Conservation (phyloP, 108 stramenopile species). For the Fragilaria radians region DNA sequence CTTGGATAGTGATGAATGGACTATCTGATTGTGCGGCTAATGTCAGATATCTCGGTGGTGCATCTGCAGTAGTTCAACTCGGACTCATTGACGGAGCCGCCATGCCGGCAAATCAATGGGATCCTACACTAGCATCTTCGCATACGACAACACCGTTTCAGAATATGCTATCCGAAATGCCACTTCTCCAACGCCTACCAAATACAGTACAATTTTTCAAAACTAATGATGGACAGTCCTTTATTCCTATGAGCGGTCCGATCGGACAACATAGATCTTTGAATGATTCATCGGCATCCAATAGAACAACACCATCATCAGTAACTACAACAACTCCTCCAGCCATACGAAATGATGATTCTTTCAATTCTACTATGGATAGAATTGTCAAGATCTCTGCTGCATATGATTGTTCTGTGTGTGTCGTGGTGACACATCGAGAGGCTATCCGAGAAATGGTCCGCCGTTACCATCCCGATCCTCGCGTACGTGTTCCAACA, state of each 20-base stretch:
- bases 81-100: neutral
- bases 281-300: neutral
- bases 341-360: neutral
- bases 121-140: neutral
- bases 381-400: neutral
- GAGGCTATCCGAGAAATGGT: neutral
- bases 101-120: neutral
- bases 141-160: neutral
- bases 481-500: neutral
- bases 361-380: neutral
- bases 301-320: neutral
- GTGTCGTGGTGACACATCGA: neutral
- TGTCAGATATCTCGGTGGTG: neutral
- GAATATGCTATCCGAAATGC: neutral
- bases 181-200: neutral
- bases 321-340: neutral
- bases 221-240: neutral
- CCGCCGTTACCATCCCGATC: neutral
- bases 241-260: neutral
- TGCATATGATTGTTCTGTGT: neutral
- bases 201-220: neutral
- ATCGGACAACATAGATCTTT: no score
- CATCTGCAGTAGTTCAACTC: neutral
- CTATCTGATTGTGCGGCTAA: conserved; percentile 1
- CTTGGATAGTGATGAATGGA: conserved; percentile 10